Evolutionary conservation across 163 green algal species (phyloP), one percentile per base, ranked within the genome.

Genomic region (Volvox carteri): DNA sequence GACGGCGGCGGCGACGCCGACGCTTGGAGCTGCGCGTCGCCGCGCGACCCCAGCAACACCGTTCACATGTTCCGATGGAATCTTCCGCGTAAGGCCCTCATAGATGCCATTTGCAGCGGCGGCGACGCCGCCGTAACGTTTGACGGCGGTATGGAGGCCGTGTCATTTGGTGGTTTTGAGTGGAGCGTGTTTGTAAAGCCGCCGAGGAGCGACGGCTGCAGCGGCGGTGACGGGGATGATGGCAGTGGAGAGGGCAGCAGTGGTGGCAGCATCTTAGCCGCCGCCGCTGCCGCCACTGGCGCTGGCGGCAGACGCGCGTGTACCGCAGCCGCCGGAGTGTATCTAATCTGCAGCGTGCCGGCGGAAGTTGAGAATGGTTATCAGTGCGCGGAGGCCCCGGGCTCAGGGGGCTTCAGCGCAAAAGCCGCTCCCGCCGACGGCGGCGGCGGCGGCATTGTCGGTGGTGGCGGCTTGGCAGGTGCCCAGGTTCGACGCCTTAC

Each of bases 151-250:
- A 23, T 23, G 21, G 42, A 60, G 42, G 72, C 72, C 6, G 72
- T 79, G 72, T 46, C 72, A 42, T 41, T 60, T 16, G 72, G 72
- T 25, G 72, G 72, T 3, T 60, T 79, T 23, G 72, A 79, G 42
- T 79, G 72, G 72, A 58, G 72, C 72, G 72, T 79, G 4, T 79
- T 79, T 42, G 42, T 79, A 7, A 79, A 79, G 42, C 42, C 72
- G 9, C 72, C 72, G 72, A 41, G 42, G 4, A 19, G 21, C 42
- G 42, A 1, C 25, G 41, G 7, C 42, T 41, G 7, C 72, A 23
- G 12, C 72, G 72, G 42, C 4, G 16, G 14, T 42, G 42, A 41
- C 68, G 37, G 68, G 35, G 65, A 39, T 19, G 37, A 18, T 30
- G 33, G 67, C n/a, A 46, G 33, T 46, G 67, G 67, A 16, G 28